Base-by-base conservation (phyloP, 805 yeast species). In the Dipodascopsis uninucleata region DNA sequence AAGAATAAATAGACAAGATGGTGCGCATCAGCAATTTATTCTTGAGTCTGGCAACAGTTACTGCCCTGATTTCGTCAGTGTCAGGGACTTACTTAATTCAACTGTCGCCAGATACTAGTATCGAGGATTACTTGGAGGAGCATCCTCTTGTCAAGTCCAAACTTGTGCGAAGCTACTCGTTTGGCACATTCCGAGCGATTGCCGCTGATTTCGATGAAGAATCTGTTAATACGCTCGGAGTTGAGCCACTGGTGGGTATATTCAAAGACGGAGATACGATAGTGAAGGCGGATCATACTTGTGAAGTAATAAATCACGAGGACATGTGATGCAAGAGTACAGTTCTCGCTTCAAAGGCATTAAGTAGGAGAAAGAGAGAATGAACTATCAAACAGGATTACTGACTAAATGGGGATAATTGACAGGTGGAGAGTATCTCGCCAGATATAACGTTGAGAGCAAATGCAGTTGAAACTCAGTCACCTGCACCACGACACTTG, bases 161-260 rank as follows among this genome's bases (percentile, higher is more conserved):
- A 31, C 61, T 85, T 22, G 67, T 71, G 9, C 71, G 73, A 43
- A 68, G 75, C 9, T 78, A 78, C 53, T 71, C 83, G 0, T 78
- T 86, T 58, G 94, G 94, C 1, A 72, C 71, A 18, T 82, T 85
- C 59, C 77, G 75, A 52, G 94, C 84, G 0, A 76, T 87, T 49
- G 72, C 81, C 0, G 87, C 88, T 1, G 72, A 55, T 72, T 43
- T 77, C 82, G 59, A 68, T 80, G 8, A 61, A 64, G 22, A 76
- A 68, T 8, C 67, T 73, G 1, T 56, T 77, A 28, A 71, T 69
- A 6, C 67, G 73, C 55, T 70, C 82, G 47, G 69, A 69, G 32
- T 63, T 61, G 17, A 81, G 79, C 58, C 87, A 86, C 1, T 62
- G 52, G 56, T 54, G 54, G n/a, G 58, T 39, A 34, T 24, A 40